Conservation (phyloP, 768 basidiomycete species). For the Termitomyces bulborhizus region DNA sequence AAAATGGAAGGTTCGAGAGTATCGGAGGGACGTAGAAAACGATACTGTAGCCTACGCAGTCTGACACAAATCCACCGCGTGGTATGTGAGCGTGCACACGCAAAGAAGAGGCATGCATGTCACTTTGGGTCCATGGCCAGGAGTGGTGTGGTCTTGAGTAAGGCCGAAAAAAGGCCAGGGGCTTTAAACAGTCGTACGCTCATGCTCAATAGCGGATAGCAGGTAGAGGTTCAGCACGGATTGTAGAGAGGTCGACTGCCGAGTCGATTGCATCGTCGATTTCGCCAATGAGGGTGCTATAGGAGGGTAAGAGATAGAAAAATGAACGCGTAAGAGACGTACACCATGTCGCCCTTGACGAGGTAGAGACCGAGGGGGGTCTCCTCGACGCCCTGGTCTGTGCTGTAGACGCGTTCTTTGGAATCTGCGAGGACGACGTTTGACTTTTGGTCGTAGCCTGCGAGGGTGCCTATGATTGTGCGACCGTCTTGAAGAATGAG, state of each 20-base stretch:
- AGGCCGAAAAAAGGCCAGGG: too few species aligned
- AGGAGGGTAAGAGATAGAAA: constrained; percentile 8
- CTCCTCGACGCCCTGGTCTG: constrained; percentile 92
- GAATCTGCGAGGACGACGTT: constrained; percentile 94
- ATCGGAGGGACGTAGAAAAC: too few species aligned
- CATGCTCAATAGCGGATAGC: constrained; percentile 65
- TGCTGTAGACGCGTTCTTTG: constrained; percentile 87
- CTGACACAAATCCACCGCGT: too few species aligned
- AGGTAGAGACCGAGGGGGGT: constrained; percentile 92
- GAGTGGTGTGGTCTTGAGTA: too few species aligned
- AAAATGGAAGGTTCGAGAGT: too few species aligned
- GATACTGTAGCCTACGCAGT: too few species aligned
- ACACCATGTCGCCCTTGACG: constrained; percentile 99
- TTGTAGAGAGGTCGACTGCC: constrained; percentile 63
- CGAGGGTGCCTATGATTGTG: constrained; percentile 86
- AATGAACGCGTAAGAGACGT: constrained; percentile 27
- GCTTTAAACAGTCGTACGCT: too few species aligned
- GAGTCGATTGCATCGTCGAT: constrained; percentile 79
- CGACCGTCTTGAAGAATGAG: constrained; percentile 96
- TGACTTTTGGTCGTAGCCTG: constrained; percentile 92
- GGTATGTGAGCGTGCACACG: too few species aligned
- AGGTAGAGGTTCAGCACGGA: constrained; percentile 85
- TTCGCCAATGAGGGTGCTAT: constrained; percentile 72
- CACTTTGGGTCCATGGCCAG: too few species aligned
- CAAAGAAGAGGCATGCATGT: too few species aligned